Evolutionary conservation across 2,329 filamentous ascomycete genomes (phyloP).

Genomic region (Botrytis paeoniae): DNA sequence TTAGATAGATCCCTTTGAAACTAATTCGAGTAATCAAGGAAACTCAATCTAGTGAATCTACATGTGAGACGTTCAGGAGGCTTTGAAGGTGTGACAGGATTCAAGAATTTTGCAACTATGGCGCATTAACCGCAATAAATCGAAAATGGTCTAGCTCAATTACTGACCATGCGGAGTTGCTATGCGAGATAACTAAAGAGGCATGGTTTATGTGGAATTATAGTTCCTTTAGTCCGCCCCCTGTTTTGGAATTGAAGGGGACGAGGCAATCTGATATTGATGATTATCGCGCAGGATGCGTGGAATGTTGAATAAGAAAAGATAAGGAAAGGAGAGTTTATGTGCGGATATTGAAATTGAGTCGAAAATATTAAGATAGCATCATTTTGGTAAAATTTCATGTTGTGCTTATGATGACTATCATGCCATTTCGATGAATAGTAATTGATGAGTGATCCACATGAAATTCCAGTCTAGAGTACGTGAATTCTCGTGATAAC

Average conservation of each 20-base stretch:
- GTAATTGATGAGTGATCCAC: conserved; percentile 4
- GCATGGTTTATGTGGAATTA: background rate
- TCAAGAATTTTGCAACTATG: background rate
- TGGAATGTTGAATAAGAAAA: background rate
- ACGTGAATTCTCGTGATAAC: conserved; percentile 15
- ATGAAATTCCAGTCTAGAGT: background rate
- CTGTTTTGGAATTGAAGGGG: background rate
- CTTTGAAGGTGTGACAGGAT: background rate
- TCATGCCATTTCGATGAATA: conserved; percentile 8
- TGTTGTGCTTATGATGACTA: conserved; percentile 11
- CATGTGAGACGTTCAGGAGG: background rate
- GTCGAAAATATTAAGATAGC: background rate
- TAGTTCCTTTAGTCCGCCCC: conserved; percentile 7
- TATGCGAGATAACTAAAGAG: conserved; percentile 11
- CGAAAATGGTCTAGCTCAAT: background rate
- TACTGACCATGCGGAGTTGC: conserved; percentile 4
- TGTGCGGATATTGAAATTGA: background rate
- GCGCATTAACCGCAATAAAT: conserved; percentile 12
- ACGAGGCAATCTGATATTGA: conserved; percentile 6
- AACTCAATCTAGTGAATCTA: background rate
- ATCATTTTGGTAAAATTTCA: background rate
- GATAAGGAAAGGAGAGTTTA: background rate
- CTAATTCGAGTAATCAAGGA: background rate
- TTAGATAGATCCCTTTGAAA: background rate
- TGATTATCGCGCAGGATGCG: background rate